A percentile compares a stretch with the other conserved stretches of the same genome.
Conservation (phyloP, 495 filamentous ascomycete genomes). For the Elasticomyces elasticus region DNA sequence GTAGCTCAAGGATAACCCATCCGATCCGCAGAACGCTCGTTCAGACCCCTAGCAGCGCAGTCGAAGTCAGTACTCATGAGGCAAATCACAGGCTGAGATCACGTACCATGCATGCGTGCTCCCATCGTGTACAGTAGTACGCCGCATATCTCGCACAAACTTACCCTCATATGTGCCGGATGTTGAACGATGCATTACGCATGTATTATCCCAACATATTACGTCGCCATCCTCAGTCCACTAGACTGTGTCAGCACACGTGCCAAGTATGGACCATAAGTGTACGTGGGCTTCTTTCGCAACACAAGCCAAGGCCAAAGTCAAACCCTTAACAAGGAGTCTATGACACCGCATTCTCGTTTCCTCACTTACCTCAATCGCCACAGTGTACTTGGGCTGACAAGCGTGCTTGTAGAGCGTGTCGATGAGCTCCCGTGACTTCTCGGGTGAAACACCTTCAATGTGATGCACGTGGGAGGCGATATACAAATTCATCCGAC, state of each 20-base stretch:
- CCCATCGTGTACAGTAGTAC: conserved; percentile 35
- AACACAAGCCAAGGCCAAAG: too few relatives aligned
- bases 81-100: not conserved
- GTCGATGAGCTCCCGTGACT: conserved; percentile 35
- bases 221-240: conserved; percentile 44
- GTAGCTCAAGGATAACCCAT: conserved; percentile 9
- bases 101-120: conserved; percentile 10
- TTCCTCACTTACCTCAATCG: conserved; percentile 29
- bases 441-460: conserved; percentile 36
- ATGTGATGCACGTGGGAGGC: conserved; percentile 49
- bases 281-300: too few relatives aligned
- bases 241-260: conserved; percentile 1
- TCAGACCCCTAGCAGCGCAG: conserved; percentile 5
- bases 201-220: conserved; percentile 52
- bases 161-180: conserved; percentile 43
- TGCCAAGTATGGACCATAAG: not conserved
- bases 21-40: conserved; percentile 7
- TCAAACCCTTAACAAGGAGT: too few relatives aligned
- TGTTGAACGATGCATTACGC: conserved; percentile 45
- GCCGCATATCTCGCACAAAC: conserved; percentile 43
- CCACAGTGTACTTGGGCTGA: conserved; percentile 40
- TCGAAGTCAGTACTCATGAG: too few relatives aligned
- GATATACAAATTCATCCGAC: conserved; percentile 45
- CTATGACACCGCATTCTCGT: too few relatives aligned
- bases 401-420: conserved; percentile 40